phyloP scores from a whole-genome alignment of 2,329 filamentous ascomycete genomes.

The Cryphonectria carpinicola region DNA sequence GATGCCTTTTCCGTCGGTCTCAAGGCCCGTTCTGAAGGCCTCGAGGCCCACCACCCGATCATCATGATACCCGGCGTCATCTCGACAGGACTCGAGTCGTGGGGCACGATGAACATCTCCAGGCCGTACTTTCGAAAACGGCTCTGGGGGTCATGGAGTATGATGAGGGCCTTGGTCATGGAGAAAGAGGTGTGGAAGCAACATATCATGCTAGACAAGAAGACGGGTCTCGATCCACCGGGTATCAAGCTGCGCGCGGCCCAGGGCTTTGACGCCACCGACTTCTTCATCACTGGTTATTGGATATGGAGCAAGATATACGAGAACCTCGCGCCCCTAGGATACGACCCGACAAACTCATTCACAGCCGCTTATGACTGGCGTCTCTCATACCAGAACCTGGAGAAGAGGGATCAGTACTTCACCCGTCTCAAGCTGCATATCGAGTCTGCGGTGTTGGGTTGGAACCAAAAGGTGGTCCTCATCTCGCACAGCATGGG shows the following conservation, averaged over 20 bases:
- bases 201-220: conserved; percentile 95
- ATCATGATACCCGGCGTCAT: conserved; percentile 99
- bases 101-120: conserved; percentile 86
- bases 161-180: conserved; percentile 93
- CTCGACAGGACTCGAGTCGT: conserved; percentile 94
- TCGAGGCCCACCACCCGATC: conserved; percentile 81
- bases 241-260: conserved; percentile 89
- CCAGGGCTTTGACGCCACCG: conserved; percentile 95
- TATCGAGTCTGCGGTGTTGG: conserved; percentile 80
- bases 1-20: conserved; percentile 92
- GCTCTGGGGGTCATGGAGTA: conserved; percentile 97
- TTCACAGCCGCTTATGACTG: conserved; percentile 82
- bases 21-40: conserved; percentile 78
- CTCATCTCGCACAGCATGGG: conserved; percentile 97
- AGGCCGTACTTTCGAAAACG: conserved; percentile 92
- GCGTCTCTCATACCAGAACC: conserved; percentile 86
- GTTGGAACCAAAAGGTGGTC: conserved; percentile 78
- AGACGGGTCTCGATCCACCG: conserved; percentile 87
- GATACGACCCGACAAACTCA: conserved; percentile 84
- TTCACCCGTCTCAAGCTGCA: conserved; percentile 89
- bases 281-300: conserved; percentile 90
- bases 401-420: conserved; percentile 90
- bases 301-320: conserved; percentile 99
- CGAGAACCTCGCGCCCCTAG: conserved; percentile 93
- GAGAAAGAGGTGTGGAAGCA: conserved; percentile 95